Percentiles rank a stretch among this genome's conserved stretches.
Evolutionary conservation across 306 rosid genomes (phyloP).

Genomic region (Mucuna pruriens): DNA sequence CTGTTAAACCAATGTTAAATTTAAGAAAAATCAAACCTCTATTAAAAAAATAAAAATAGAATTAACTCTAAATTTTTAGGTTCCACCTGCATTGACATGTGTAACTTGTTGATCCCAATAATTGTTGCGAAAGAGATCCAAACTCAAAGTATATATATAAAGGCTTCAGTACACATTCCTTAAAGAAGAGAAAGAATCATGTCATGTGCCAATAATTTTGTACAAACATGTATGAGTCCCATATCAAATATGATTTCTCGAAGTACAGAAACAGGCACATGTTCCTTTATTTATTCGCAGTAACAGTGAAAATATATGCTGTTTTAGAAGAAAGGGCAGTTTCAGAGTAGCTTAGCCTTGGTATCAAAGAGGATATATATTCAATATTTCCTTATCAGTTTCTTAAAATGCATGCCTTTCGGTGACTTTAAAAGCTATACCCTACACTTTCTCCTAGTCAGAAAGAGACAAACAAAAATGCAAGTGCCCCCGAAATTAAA

Average conservation of each 20-base stretch:
- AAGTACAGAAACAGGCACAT: neutral
- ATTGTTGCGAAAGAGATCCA: neutral
- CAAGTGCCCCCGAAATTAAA: constrained; percentile 15
- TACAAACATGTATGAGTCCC: neutral
- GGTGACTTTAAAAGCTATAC: constrained; percentile 30
- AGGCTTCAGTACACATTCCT: neutral
- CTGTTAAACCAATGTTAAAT: no score
- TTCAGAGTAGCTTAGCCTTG: constrained; percentile 15
- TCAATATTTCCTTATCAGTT: neutral
- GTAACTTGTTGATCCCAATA: neutral
- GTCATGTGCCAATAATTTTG: constrained; percentile 27
- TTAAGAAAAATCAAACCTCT: no score
- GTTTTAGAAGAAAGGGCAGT: neutral
- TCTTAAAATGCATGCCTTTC: neutral
- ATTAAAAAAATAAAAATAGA: no score
- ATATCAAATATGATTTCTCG: neutral
- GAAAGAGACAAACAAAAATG: constrained; percentile 5
- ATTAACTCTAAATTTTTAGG: no score
- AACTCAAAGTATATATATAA: neutral
- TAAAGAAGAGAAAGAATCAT: neutral
- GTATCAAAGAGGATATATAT: neutral
- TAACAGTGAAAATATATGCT: neutral
- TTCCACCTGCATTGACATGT: no score
- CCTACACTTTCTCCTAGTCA: constrained; percentile 27
- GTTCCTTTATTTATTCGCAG: neutral